Percentiles rank a stretch among this genome's conserved stretches.
These are phyloP conservation scores for Orbilia ellipsospora DNA, from an alignment of 2,329 filamentous ascomycete species.

Conservation along the genomic window DNA sequence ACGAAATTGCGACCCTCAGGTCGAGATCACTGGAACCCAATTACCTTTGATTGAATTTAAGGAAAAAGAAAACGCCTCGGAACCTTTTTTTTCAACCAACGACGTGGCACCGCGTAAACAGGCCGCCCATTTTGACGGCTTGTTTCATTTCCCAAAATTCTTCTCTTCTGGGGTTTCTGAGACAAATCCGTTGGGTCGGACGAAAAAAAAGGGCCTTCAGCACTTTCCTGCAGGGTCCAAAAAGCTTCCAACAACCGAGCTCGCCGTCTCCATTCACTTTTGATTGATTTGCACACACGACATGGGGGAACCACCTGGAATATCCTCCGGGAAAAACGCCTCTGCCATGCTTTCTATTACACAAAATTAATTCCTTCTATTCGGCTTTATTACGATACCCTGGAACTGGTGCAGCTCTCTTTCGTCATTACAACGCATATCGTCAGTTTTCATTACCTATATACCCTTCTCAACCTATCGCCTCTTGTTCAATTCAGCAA, in stretches of 20 bases:
- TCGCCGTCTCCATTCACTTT: conserved; percentile 31
- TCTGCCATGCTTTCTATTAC: conserved; percentile 53
- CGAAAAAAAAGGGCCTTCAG: conserved; percentile 22
- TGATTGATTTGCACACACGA: conserved; percentile 35
- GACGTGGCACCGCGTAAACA: conserved; percentile 37
- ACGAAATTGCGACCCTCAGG: conserved; percentile 55
- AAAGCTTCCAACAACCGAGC: conserved; percentile 38
- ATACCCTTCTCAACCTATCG: conserved; percentile 23
- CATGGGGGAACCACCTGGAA: conserved; percentile 19
- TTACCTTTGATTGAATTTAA: conserved; percentile 33
- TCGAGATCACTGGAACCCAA: conserved; percentile 44
- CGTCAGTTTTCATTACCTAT: conserved; percentile 27
- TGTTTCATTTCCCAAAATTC: conserved; percentile 23
- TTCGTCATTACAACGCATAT: conserved; percentile 53
- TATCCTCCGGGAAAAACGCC: conserved; percentile 25
- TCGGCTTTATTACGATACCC: conserved; percentile 50
- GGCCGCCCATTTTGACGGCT: conserved; percentile 31
- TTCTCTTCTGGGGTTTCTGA: conserved; percentile 30
- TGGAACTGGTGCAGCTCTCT: conserved; percentile 31
- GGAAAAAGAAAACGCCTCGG: conserved; percentile 1
- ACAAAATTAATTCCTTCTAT: conserved; percentile 49
- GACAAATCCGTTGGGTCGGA: conserved; percentile 45
- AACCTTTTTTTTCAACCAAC: conserved; percentile 10
- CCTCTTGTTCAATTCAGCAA: background rate
- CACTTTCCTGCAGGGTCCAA: conserved; percentile 47